Evolutionary conservation across 148 eudicot genomes (phyloP).

Genomic region (Spergularia bocconei): DNA sequence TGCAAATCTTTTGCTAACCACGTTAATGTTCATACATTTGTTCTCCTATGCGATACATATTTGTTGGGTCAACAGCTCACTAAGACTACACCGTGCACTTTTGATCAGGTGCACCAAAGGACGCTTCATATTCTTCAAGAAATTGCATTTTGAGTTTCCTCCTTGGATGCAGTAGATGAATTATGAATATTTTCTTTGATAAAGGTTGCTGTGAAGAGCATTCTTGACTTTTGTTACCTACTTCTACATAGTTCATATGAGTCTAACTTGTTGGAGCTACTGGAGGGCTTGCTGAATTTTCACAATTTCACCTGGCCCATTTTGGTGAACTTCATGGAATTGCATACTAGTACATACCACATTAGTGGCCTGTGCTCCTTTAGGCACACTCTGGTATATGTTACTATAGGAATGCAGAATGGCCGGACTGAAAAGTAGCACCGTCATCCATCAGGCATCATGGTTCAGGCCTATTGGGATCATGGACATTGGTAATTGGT

Average conservation of each 20-base stretch:
- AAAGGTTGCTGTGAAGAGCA: neutral
- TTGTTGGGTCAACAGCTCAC: constrained; percentile 1
- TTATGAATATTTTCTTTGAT: constrained; percentile 12
- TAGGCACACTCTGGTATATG: neutral
- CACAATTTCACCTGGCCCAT: no score
- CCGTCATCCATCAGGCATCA: neutral
- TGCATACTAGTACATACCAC: no score
- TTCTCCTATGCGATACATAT: neutral
- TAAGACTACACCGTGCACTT: constrained; percentile 8
- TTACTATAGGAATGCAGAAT: neutral
- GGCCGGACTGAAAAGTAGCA: neutral
- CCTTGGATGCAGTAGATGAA: neutral
- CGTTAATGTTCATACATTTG: neutral
- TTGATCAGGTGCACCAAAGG: constrained; percentile 76
- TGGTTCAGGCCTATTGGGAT: neutral
- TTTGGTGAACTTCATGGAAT: neutral
- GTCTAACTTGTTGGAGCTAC: neutral
- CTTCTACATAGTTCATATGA: constrained; percentile 7
- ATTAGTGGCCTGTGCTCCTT: neutral
- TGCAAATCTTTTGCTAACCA: neutral
- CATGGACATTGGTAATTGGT: neutral
- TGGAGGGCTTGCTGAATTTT: neutral
- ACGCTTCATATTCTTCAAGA: constrained; percentile 85
- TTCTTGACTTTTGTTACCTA: neutral
- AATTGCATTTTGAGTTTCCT: constrained; percentile 61